These are phyloP conservation scores for Xerocomellus chrysenteron DNA, from an alignment of 768 basidiomycete species.

Conservation along the genomic window DNA sequence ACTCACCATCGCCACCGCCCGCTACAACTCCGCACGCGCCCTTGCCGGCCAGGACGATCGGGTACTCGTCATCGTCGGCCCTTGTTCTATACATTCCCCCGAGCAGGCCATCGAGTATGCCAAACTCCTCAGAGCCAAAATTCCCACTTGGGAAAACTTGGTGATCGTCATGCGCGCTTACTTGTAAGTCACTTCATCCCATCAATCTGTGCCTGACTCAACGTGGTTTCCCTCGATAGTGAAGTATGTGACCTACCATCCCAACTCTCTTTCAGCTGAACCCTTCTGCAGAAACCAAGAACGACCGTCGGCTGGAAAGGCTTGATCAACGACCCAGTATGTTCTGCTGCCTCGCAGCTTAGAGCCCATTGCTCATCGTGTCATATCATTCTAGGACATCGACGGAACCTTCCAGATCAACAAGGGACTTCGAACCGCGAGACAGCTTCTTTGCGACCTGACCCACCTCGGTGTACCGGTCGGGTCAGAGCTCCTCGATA, in stretches of 20 bases:
- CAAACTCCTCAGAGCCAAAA: slow-evolving; percentile 63
- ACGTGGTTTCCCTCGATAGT: slow-evolving; percentile 34
- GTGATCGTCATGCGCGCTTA: slow-evolving; percentile 96
- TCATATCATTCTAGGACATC: slow-evolving; percentile 50
- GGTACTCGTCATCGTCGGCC: slow-evolving; percentile 88
- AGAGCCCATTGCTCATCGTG: neutral
- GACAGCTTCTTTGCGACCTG: slow-evolving; percentile 89
- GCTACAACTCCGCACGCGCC: slow-evolving; percentile 75
- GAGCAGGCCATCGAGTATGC: slow-evolving; percentile 86
- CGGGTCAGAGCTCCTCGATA: slow-evolving; percentile 91
- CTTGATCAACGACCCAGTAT: slow-evolving; percentile 80
- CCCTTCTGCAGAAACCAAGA: slow-evolving; percentile 72
- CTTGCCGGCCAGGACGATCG: slow-evolving; percentile 84
- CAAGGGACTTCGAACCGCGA: slow-evolving; percentile 87
- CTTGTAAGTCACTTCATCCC: slow-evolving; percentile 63
- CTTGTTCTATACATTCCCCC: slow-evolving; percentile 91
- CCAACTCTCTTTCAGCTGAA: slow-evolving; percentile 8
- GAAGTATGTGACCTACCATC: slow-evolving; percentile 32
- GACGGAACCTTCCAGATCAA: slow-evolving; percentile 95
- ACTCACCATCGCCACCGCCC: slow-evolving; percentile 75
- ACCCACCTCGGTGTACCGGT: slow-evolving; percentile 89
- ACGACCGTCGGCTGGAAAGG: slow-evolving; percentile 99
- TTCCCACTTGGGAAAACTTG: slow-evolving; percentile 69
- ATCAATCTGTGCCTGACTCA: slow-evolving; percentile 26
- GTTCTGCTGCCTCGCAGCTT: neutral